phyloP scores from a whole-genome alignment of 1,284 basidiomycete species.

The Psilocybe mexicana region DNA sequence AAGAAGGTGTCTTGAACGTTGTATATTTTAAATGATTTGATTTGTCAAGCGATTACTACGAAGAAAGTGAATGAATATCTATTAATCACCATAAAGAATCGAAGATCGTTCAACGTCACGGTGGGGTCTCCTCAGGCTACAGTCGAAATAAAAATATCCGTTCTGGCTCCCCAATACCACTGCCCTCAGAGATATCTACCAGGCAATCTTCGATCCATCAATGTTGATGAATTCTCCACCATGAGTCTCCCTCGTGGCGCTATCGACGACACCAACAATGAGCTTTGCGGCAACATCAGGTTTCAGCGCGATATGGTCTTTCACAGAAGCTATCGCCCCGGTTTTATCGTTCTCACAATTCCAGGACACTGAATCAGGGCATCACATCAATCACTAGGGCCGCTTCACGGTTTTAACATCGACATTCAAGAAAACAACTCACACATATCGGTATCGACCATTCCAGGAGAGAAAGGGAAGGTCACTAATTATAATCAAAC shows the following conservation, averaged over 20 bases:
- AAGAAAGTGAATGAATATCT: no score
- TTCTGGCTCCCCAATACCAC: no score
- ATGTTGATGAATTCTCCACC: constrained; percentile 19
- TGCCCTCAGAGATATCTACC: neutral
- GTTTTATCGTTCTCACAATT: neutral
- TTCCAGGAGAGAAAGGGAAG: constrained; percentile 14
- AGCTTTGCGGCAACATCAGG: neutral
- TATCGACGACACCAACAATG: constrained; percentile 10
- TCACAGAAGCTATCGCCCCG: neutral
- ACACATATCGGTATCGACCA: constrained; percentile 19
- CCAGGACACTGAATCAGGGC: no score
- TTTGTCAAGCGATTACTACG: no score
- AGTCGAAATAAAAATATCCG: no score
- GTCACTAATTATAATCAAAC: neutral
- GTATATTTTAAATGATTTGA: no score
- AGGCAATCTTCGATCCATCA: neutral
- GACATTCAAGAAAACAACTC: neutral
- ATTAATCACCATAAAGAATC: no score
- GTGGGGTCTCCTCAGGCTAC: no score
- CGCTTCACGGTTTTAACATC: no score
- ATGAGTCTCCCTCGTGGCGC: constrained; percentile 12
- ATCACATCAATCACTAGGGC: no score
- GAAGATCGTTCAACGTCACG: no score
- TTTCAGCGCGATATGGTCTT: neutral
- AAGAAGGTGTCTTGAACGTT: no score